phyloP scores from a whole-genome alignment of 345 rosid species.

The Sonneratia alba region DNA sequence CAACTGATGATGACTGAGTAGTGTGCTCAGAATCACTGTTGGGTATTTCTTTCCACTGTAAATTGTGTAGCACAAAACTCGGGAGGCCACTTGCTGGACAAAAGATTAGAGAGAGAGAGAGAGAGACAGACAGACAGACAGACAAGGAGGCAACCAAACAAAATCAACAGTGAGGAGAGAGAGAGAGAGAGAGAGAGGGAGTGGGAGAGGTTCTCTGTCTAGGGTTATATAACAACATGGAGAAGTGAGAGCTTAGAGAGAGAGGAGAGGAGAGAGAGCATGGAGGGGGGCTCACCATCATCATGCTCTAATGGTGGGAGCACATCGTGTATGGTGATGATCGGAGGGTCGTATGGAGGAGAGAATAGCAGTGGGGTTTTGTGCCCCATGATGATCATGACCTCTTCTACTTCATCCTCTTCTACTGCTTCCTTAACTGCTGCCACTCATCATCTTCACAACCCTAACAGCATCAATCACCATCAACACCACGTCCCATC shows the following conservation, averaged over 20 bases:
- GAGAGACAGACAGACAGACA: neutral
- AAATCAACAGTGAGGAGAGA: neutral
- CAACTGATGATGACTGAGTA: neutral
- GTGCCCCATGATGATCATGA: slow-evolving; percentile 59
- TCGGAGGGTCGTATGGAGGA: slow-evolving; percentile 43
- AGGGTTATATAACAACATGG: too few species aligned
- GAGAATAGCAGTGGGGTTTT: slow-evolving; percentile 37
- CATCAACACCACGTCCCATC: slow-evolving; percentile 26
- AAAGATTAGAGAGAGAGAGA: slow-evolving; percentile 7
- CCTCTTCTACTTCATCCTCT: slow-evolving; percentile 33
- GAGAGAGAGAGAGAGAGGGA: slow-evolving; percentile 18
- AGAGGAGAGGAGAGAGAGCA: slow-evolving; percentile 15
- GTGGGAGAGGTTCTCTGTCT: slow-evolving; percentile 28
- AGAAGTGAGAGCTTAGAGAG: neutral
- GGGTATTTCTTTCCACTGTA: slow-evolving; percentile 16
- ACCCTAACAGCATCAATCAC: slow-evolving; percentile 20
- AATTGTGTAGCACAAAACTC: slow-evolving; percentile 70
- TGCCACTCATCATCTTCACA: slow-evolving; percentile 21
- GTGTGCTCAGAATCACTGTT: neutral
- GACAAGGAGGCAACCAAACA: neutral
- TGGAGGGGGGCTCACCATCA: slow-evolving; percentile 42
- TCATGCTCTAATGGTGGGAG: slow-evolving; percentile 18
- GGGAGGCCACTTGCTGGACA: slow-evolving; percentile 51
- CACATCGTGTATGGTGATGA: slow-evolving; percentile 54
- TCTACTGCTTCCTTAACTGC: slow-evolving; percentile 13